Base-by-base conservation (phyloP, 2,329 filamentous ascomycete genomes). In the Colletotrichum euphorbiae region DNA sequence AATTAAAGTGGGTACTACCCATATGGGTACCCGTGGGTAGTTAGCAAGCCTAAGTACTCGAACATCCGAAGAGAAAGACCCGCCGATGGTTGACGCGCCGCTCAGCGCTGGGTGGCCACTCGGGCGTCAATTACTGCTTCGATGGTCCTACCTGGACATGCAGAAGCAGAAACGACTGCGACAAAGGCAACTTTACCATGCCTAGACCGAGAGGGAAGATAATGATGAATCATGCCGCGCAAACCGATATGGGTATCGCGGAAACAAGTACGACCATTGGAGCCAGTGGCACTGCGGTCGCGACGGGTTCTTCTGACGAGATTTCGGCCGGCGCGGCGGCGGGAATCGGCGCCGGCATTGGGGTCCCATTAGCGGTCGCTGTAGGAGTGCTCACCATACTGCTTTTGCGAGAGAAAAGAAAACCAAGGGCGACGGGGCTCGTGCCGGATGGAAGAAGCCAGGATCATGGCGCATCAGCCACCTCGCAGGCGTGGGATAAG, bases 401-500 rank as follows among this genome's bases (percentile, higher is more conserved):
- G 46, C 58, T 70, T 7, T 17, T 68, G 19, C 64, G 64, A 5
- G 67, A 70, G 58, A 62, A 62, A 45, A 63, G 54, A 45, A 67
- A 51, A 48, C 42, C 55, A 15, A 60, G 38, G 17, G 48, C 28
- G 11, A 52, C 52, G 42, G 9, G n/a, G 0, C 1, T 15, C 3
- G 21, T 13, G 15, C 2, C 12, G 19, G 52, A 12, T 6, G 28
- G 19, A 36, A 4, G 36, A 38, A 38, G 36, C 36, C 36, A 38
- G 36, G 55, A n/a, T 24, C 12, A 17, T 2, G 1, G 8, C 8
- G 1, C 28, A 3, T 50, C 56, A 1, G 17, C 19, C 15, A 43
- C 31, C 3, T 55, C 50, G 11, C 42, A 24, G 3, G 42, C 12
- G 4, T 48, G 42, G 40, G 42, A 24, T 2, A 45, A 58, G 15